Percentiles rank a stretch among this genome's conserved stretches.
Evolutionary conservation across 2,329 filamentous ascomycete species (phyloP).

Genomic region (Aspergillus amoenus): DNA sequence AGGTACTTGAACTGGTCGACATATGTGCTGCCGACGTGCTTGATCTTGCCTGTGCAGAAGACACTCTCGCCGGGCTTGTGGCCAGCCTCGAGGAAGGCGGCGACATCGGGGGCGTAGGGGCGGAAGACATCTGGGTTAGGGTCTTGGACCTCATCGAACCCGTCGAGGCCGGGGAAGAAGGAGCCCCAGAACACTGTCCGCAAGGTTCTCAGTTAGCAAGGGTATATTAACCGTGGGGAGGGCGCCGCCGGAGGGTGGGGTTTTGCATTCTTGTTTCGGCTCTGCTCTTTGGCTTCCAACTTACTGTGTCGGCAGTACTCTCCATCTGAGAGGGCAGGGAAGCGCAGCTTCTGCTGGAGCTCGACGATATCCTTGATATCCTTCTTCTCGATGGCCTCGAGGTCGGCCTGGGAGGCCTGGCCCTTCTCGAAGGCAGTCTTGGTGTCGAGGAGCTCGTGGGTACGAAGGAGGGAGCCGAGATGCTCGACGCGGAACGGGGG

Average conservation of each 20-base stretch:
- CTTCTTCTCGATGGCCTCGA: slow-evolving; percentile 63
- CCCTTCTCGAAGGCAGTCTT: slow-evolving; percentile 59
- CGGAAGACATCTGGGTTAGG: slow-evolving; percentile 54
- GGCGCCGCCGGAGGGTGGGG: not conserved
- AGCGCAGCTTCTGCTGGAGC: slow-evolving; percentile 62
- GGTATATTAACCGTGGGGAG: not conserved
- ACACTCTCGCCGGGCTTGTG: slow-evolving; percentile 58
- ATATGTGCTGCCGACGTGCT: slow-evolving; percentile 57
- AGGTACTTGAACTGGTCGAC: slow-evolving; percentile 60
- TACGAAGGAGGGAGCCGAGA: slow-evolving; percentile 68
- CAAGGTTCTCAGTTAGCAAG: slow-evolving; percentile 6
- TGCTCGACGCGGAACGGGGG: slow-evolving; percentile 72
- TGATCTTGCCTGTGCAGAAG: slow-evolving; percentile 59
- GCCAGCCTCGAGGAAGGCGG: slow-evolving; percentile 60
- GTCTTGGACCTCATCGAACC: slow-evolving; percentile 54
- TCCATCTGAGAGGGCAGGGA: slow-evolving; percentile 66
- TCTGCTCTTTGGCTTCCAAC: not conserved
- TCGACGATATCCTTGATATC: slow-evolving; percentile 65
- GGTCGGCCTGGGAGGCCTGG: slow-evolving; percentile 53
- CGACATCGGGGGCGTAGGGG: slow-evolving; percentile 60
- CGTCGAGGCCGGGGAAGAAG: slow-evolving; percentile 56
- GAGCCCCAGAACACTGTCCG: slow-evolving; percentile 56
- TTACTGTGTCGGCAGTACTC: slow-evolving; percentile 59
- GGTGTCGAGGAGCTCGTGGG: slow-evolving; percentile 59
- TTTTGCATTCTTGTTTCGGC: not conserved